Conservation (phyloP, 73 alveolate genomes). For the Paramecium sonneborni region DNA sequence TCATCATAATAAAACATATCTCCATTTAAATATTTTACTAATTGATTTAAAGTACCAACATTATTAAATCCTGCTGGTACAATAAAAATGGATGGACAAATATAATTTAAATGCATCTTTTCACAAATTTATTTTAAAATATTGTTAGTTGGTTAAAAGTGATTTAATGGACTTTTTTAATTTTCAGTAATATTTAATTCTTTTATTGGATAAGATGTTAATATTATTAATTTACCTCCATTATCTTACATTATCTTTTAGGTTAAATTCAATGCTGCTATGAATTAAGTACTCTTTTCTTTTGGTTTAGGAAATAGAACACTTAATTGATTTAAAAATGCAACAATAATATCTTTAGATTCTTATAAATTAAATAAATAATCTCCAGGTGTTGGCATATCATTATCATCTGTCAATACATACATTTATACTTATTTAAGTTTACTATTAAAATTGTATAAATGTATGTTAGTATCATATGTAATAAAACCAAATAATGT, state of each 20-base stretch:
- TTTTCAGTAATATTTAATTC: neutral
- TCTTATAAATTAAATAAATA: slow-evolving; percentile 84
- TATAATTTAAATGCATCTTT: slow-evolving; percentile 55
- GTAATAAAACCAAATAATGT: slow-evolving; percentile 86
- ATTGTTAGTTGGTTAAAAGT: neutral
- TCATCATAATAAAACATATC: slow-evolving; percentile 88
- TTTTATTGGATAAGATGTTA: neutral
- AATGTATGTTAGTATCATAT: slow-evolving; percentile 86
- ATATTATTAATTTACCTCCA: slow-evolving; percentile 80
- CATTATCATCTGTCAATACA: slow-evolving; percentile 81
- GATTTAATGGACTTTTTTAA: neutral
- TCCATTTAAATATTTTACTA: slow-evolving; percentile 87
- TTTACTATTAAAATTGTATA: slow-evolving; percentile 82
- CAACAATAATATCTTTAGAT: slow-evolving; percentile 79
- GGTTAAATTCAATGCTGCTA: slow-evolving; percentile 70
- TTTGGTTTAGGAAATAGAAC: slow-evolving; percentile 67
- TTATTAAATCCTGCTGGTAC: slow-evolving; percentile 72
- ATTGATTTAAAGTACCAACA: slow-evolving; percentile 78
- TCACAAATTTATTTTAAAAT: neutral
- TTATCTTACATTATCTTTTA: slow-evolving; percentile 59
- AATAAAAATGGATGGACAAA: slow-evolving; percentile 59
- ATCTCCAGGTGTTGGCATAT: slow-evolving; percentile 89
- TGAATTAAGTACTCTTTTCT: slow-evolving; percentile 66
- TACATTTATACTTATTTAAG: slow-evolving; percentile 84
- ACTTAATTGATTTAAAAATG: slow-evolving; percentile 71